These are phyloP conservation scores for Candida succiphila DNA, from an alignment of 805 yeast genomes.

Conservation along the genomic window DNA sequence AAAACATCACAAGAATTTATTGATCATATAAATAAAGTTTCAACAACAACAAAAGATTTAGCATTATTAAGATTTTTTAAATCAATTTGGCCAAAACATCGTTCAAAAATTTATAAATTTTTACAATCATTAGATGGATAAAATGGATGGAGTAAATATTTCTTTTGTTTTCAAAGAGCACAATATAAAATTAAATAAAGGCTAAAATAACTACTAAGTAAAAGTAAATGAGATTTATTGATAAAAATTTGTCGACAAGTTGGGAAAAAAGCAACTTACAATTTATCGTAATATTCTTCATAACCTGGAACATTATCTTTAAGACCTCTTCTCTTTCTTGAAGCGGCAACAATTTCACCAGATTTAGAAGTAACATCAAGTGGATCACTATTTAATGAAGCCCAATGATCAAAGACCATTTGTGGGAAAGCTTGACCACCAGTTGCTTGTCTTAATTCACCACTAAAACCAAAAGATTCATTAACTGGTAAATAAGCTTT, in stretches of 20 bases:
- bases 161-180: slow-evolving; percentile 1
- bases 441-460: slow-evolving; percentile 99
- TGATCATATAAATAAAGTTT: no score
- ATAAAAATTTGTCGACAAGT: no score
- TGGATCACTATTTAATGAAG: slow-evolving; percentile 85
- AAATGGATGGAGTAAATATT: no score
- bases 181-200: slow-evolving; percentile 3
- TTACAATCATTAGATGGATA: no score
- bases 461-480: slow-evolving; percentile 99
- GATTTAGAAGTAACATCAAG: slow-evolving; percentile 70
- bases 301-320: slow-evolving; percentile 97
- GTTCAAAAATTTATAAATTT: no score
- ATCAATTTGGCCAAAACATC: no score
- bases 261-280: no score
- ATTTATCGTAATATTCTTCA: slow-evolving; percentile 97
- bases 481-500: slow-evolving; percentile 99
- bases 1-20: no score
- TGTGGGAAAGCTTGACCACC: slow-evolving; percentile 99
- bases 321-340: slow-evolving; percentile 94
- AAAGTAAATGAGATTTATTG: slow-evolving; percentile 1
- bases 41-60: no score
- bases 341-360: slow-evolving; percentile 45
- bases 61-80: no score
- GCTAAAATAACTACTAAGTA: slow-evolving; percentile 1
- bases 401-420: slow-evolving; percentile 99